Percentiles rank a stretch among this genome's conserved stretches.
Evolutionary conservation across 2,329 filamentous ascomycete species (phyloP).

Genomic region (Aspergillus fructus): DNA sequence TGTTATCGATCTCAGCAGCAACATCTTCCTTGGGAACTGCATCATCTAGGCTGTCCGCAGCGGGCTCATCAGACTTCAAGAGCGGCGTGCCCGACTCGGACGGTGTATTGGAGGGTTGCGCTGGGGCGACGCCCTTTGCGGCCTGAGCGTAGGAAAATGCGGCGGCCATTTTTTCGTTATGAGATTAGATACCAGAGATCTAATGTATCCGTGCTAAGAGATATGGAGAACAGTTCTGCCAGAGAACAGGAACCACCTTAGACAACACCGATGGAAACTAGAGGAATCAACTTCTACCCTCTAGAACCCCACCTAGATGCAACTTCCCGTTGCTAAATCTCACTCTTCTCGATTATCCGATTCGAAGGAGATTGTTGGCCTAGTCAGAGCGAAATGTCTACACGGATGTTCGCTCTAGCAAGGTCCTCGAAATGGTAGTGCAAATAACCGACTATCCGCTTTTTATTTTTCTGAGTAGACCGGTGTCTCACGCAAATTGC

Average conservation of each 20-base stretch:
- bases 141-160: constrained; percentile 94
- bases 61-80: constrained; percentile 31
- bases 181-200: constrained; percentile 8
- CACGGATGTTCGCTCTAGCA: constrained; percentile 6
- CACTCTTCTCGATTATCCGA: constrained; percentile 18
- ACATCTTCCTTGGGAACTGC: constrained; percentile 49
- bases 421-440: constrained; percentile 1
- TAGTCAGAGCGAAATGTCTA: constrained; percentile 6
- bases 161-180: constrained; percentile 41
- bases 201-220: constrained; percentile 21
- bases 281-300: constrained; percentile 26
- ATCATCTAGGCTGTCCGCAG: constrained; percentile 28
- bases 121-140: constrained; percentile 71
- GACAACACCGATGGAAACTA: constrained; percentile 25
- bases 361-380: constrained; percentile 7
- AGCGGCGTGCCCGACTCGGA: constrained; percentile 31
- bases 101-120: constrained; percentile 44
- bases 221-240: constrained; percentile 23
- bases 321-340: constrained; percentile 25
- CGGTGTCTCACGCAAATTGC: constrained; percentile 27
- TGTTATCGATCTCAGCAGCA: constrained; percentile 40
- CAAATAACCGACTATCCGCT: constrained; percentile 7
- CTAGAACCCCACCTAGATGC: constrained; percentile 30
- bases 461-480: constrained; percentile 2
- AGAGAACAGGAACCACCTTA: constrained; percentile 25